Evolutionary conservation across 805 yeast genomes (phyloP).

Genomic region (Candida morakotiae): DNA sequence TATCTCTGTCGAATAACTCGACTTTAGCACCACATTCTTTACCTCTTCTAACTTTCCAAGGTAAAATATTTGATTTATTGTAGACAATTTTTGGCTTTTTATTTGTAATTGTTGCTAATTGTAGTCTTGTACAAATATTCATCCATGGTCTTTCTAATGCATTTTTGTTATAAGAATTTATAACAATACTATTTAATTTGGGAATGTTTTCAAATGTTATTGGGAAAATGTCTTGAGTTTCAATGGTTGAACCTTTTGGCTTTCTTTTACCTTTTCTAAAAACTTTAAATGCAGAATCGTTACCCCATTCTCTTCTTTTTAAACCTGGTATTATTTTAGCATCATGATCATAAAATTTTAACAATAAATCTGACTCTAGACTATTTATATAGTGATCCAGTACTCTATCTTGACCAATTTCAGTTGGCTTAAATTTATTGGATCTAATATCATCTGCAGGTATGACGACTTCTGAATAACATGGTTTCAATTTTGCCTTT

Average conservation of each 20-base stretch:
- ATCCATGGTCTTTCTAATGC: constrained; percentile 68
- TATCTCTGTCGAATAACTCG: constrained; percentile 70
- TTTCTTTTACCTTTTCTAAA: constrained; percentile 67
- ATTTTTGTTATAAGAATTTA: constrained; percentile 73
- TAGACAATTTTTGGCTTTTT: constrained; percentile 69
- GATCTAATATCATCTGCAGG: constrained; percentile 75
- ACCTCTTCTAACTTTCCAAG: constrained; percentile 85
- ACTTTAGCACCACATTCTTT: constrained; percentile 89
- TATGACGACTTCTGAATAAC: constrained; percentile 62
- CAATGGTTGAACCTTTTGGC: constrained; percentile 71
- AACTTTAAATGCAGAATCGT: constrained; percentile 80
- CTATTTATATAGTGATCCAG: constrained; percentile 73
- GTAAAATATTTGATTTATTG: constrained; percentile 75
- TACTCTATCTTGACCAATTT: constrained; percentile 77
- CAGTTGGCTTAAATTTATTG: constrained; percentile 69
- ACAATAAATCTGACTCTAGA: constrained; percentile 69
- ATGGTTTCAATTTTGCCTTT: constrained; percentile 71
- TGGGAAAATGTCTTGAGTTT: constrained; percentile 70
- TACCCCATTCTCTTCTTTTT: constrained; percentile 81
- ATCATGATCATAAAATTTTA: constrained; percentile 72
- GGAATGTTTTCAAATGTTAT: constrained; percentile 73
- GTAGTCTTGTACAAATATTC: constrained; percentile 72
- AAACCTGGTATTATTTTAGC: constrained; percentile 54
- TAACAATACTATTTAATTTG: constrained; percentile 55
- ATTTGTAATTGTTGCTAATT: constrained; percentile 93